Conservation (phyloP, 1,284 basidiomycete genomes). For the Meira nashicola region DNA sequence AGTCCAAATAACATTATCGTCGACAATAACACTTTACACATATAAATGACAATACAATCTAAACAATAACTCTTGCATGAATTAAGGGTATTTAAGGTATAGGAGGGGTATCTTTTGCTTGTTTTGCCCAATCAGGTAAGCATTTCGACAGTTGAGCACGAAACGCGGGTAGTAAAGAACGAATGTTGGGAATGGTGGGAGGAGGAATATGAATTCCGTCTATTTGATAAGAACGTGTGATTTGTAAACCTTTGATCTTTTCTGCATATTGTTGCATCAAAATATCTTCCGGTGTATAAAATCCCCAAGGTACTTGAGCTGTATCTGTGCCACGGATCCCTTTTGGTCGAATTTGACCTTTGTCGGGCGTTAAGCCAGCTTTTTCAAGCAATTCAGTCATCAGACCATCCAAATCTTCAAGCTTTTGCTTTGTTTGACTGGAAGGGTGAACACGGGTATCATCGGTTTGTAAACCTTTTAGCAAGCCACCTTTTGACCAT, state of each 20-base stretch:
- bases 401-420: neutral
- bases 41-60: too few species aligned
- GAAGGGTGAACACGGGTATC: neutral
- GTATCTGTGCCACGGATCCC: neutral
- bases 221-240: neutral
- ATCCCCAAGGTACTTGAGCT: neutral
- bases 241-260: neutral
- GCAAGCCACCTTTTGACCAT: neutral
- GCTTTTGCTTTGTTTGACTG: neutral
- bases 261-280: conserved; percentile 1
- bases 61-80: too few species aligned
- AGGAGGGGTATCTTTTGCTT: neutral
- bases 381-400: neutral
- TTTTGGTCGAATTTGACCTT: neutral
- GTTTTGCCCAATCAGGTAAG: neutral
- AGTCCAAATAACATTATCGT: too few species aligned
- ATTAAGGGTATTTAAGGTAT: too few species aligned
- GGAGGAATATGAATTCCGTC: neutral
- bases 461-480: neutral
- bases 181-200: conserved; percentile 5
- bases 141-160: neutral
- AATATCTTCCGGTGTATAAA: neutral
- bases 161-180: neutral
- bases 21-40: too few species aligned
- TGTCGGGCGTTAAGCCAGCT: neutral